Evolutionary conservation across 495 filamentous ascomycete species (phyloP), one percentile per base, ranked within the genome.

Genomic region (Neurospora sp.): DNA sequence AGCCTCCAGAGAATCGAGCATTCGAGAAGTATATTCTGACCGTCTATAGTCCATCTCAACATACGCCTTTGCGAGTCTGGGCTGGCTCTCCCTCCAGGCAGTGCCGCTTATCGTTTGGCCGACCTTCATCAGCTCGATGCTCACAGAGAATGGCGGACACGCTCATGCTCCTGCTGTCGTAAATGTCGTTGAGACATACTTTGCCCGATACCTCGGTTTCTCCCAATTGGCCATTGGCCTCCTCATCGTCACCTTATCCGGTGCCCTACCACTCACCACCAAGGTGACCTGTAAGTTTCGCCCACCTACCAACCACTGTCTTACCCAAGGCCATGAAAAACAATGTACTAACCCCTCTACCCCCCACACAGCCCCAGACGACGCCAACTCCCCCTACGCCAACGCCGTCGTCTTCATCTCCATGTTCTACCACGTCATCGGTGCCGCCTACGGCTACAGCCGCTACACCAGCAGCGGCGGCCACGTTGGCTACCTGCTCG

Each of bases 181-280:
- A 37, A 73, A 18, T 89, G 90, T 80, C 16, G 84, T 93, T n/a
- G 92, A 94, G 80, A 78, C 86, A 12, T 96, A 96, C 83, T 88
- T 94, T 77, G 88, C 89, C 46, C 91, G 92, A 39, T 87, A 86
- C 35, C 82, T 93, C 0, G 92, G 92, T 59, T 79, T 96, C 42
- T 79, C 88, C 27, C 83, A 93, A 38, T 77, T 97, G 23, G 84
- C 90, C 38, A 81, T 97, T 23, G 90, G 89, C 44, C 75, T 88
- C 12, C 80, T 95, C 41, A 86, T 86, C 7, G 81, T 94, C 41
- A 86, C 94, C 72, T 83, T 95, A 2, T 91, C 92, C 0, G 94
- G 93, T 71, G 87, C 88, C 6, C 85, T 97, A n/a, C 94, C 93
- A 0, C 81, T 96, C 20, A 88, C 86, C 3, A 85, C 89, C 18